Conservation (phyloP, 2,329 filamentous ascomycete genomes). For the Trichoderma sp. region DNA sequence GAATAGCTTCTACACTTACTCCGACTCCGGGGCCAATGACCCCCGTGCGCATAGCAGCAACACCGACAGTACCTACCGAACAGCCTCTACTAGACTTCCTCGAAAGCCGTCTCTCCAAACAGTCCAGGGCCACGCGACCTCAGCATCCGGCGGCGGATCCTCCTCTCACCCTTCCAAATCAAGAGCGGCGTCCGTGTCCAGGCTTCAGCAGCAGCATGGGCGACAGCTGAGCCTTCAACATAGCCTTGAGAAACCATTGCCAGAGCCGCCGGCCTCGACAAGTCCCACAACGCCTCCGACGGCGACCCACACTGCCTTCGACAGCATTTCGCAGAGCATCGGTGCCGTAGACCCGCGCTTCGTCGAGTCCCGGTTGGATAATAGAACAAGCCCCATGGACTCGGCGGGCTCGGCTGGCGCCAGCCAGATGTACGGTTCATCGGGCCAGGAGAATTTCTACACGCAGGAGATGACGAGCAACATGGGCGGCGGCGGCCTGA, state of each 20-base stretch:
- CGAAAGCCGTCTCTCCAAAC: constrained; percentile 43
- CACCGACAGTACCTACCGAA: constrained; percentile 55
- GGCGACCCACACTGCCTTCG: constrained; percentile 31
- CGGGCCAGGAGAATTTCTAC: constrained; percentile 34
- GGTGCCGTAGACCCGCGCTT: constrained; percentile 16
- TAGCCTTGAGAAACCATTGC: constrained; percentile 60
- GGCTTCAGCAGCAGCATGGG: constrained; percentile 50
- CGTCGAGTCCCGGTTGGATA: constrained; percentile 39
- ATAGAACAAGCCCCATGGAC: constrained; percentile 52
- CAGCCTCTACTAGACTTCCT: constrained; percentile 45
- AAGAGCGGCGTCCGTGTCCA: constrained; percentile 26
- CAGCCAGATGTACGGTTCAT: constrained; percentile 39
- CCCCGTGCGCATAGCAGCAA: constrained; percentile 40
- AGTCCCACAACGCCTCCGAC: constrained; percentile 35
- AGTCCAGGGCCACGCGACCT: constrained; percentile 15
- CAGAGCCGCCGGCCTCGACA: constrained; percentile 44
- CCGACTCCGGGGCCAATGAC: constrained; percentile 49
- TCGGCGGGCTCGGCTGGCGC: constrained; percentile 39
- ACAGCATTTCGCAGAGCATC: constrained; percentile 36
- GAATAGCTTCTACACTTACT: constrained; percentile 41
- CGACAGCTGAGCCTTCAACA: constrained; percentile 56
- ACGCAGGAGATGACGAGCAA: constrained; percentile 46
- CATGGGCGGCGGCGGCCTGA: constrained; percentile 46
- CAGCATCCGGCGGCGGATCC: neutral
- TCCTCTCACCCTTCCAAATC: constrained; percentile 5